These are phyloP conservation scores for Coemansia sp. DNA, from an alignment of 192 early-diverging fungal species.

Conservation along the genomic window DNA sequence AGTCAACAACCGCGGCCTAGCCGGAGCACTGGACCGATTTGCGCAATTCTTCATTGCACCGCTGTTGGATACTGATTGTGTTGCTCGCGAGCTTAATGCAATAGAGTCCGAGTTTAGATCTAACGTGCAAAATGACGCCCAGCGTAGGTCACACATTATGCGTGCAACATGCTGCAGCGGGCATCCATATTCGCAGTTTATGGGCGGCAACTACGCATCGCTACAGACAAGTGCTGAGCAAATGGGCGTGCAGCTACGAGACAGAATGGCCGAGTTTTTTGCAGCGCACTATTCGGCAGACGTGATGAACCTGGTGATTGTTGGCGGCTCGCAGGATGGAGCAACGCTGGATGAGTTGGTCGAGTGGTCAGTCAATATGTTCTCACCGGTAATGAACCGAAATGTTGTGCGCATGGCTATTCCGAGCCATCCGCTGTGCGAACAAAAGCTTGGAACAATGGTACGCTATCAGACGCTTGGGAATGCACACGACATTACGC, in stretches of 20 bases:
- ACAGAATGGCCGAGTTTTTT: conserved; percentile 79
- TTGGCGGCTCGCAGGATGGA: conserved; percentile 79
- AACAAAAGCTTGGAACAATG: conserved; percentile 66
- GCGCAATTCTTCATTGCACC: conserved; percentile 89
- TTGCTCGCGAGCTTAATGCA: conserved; percentile 83
- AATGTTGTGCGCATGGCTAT: conserved; percentile 58
- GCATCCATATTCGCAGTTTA: conserved; percentile 79
- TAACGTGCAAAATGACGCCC: conserved; percentile 72
- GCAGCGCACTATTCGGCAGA: conserved; percentile 85
- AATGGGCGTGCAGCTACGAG: conserved; percentile 71
- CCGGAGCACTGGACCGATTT: conserved; percentile 66
- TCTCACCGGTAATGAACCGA: conserved; percentile 73
- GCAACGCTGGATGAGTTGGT: conserved; percentile 70
- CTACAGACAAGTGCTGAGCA: conserved; percentile 52
- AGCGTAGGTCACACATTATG: conserved; percentile 44
- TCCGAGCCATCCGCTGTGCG: conserved; percentile 63
- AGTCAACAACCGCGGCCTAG: conserved; percentile 48
- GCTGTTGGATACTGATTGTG: conserved; percentile 74
- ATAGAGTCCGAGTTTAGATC: conserved; percentile 93
- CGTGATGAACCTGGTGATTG: conserved; percentile 83
- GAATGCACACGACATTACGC: conserved; percentile 61
- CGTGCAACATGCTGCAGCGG: neutral
- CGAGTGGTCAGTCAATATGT: conserved; percentile 72
- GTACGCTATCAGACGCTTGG: conserved; percentile 74
- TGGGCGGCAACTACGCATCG: conserved; percentile 79